Percentiles rank a stretch among this genome's conserved stretches.
Evolutionary conservation across 345 rosid genomes (phyloP).

Genomic region (Populus alba): DNA sequence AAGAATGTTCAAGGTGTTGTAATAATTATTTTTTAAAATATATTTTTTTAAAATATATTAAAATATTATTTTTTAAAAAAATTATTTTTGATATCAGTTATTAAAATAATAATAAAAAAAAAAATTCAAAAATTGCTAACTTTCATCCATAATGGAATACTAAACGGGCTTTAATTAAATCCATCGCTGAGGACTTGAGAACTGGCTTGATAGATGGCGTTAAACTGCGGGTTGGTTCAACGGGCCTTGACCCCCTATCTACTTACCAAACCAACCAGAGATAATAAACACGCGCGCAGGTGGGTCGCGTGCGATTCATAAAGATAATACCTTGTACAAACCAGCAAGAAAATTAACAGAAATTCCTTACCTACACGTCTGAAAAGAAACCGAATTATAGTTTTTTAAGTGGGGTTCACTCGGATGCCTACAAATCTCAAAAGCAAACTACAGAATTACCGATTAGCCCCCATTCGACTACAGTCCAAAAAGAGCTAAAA

Average conservation of each 20-base stretch:
- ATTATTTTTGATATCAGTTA: too few species aligned
- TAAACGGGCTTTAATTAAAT: not conserved
- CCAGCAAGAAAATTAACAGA: not conserved
- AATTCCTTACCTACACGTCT: conserved; percentile 25
- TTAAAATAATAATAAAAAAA: too few species aligned
- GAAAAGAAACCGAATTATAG: conserved; percentile 10
- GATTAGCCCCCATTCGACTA: not conserved
- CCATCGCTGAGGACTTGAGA: not conserved
- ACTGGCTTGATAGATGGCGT: too few species aligned
- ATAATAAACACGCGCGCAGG: not conserved
- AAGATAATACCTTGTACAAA: not conserved
- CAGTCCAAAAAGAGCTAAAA: not conserved
- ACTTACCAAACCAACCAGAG: not conserved
- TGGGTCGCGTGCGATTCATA: not conserved
- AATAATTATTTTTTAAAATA: too few species aligned
- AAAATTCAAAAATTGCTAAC: too few species aligned
- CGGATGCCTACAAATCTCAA: not conserved
- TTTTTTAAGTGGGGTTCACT: conserved; percentile 10
- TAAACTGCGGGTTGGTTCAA: not conserved
- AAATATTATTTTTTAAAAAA: too few species aligned
- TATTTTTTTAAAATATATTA: too few species aligned
- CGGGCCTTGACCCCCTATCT: not conserved
- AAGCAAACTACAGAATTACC: not conserved
- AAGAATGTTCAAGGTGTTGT: too few species aligned
- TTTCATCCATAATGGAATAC: too few species aligned